A percentile compares a stretch with the other conserved stretches of the same genome.
These are phyloP conservation scores for Phytophthora cryptogea DNA, from an alignment of 352 stramenopile species.

Conservation along the genomic window DNA sequence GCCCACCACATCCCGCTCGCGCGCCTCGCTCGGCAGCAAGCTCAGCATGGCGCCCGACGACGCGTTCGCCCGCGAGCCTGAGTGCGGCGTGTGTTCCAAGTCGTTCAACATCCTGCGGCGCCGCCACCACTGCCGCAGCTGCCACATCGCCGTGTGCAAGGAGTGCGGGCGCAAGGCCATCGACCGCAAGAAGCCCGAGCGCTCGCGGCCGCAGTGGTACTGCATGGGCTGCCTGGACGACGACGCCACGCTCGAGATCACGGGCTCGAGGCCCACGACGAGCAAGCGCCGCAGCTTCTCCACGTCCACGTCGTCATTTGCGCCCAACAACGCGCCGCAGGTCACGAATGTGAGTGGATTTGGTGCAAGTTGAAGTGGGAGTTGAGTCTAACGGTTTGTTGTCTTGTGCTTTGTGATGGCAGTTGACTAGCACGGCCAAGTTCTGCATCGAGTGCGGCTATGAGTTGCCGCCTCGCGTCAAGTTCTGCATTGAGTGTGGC, in stretches of 20 bases:
- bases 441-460: slow-evolving; percentile 89
- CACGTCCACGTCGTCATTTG: slow-evolving; percentile 35
- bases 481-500: slow-evolving; percentile 89
- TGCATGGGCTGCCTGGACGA: slow-evolving; percentile 68
- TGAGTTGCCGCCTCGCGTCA: slow-evolving; percentile 73
- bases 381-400: slow-evolving; percentile 11
- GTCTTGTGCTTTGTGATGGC: slow-evolving; percentile 7
- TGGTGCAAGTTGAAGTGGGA: slow-evolving; percentile 24
- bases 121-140: slow-evolving; percentile 84
- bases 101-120: slow-evolving; percentile 83
- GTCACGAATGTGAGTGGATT: slow-evolving; percentile 51
- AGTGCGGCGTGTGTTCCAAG: slow-evolving; percentile 76
- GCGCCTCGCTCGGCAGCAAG: slow-evolving; percentile 37
- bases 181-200: slow-evolving; percentile 59
- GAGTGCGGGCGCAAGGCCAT: slow-evolving; percentile 82
- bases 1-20: slow-evolving; percentile 23
- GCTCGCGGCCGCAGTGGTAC: slow-evolving; percentile 77
- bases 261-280: slow-evolving; percentile 44
- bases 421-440: slow-evolving; percentile 72
- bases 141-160: slow-evolving; percentile 85
- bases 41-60: slow-evolving; percentile 49
- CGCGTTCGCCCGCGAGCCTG: slow-evolving; percentile 71
- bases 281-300: slow-evolving; percentile 76
- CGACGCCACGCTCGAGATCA: slow-evolving; percentile 73
- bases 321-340: slow-evolving; percentile 36